Evolutionary conservation across 2,329 filamentous ascomycete genomes (phyloP).

Genomic region (Chaetomiaceae sp.): DNA sequence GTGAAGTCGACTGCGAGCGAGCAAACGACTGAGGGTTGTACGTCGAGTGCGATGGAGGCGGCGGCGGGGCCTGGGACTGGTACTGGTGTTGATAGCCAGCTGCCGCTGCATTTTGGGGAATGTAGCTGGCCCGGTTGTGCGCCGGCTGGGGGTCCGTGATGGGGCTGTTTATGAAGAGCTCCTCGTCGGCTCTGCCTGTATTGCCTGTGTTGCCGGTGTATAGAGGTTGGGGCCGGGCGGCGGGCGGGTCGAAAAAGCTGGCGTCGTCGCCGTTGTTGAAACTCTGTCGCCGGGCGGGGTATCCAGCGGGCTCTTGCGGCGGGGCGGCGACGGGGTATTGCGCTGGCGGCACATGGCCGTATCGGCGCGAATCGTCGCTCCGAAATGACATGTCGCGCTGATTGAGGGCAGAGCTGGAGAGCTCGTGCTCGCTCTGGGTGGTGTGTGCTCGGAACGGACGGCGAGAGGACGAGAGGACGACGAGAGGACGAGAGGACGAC

Average conservation of each 20-base stretch:
- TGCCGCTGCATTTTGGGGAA: conserved; percentile 41
- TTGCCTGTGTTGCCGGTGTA: conserved; percentile 29
- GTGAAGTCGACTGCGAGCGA: conserved; percentile 48
- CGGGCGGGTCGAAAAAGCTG: conserved; percentile 42
- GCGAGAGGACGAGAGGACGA: not conserved
- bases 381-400: conserved; percentile 54
- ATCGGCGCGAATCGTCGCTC: conserved; percentile 58
- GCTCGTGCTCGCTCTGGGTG: not conserved
- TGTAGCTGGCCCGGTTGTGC: conserved; percentile 27
- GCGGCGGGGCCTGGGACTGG: conserved; percentile 39
- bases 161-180: conserved; percentile 58
- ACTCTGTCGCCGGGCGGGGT: conserved; percentile 56
- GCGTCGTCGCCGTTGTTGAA: conserved; percentile 74
- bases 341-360: conserved; percentile 61
- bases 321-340: conserved; percentile 53
- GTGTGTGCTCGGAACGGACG: not conserved
- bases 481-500: too few species aligned
- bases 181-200: conserved; percentile 44
- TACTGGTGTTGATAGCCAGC: conserved; percentile 50
- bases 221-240: conserved; percentile 29
- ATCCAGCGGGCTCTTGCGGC: conserved; percentile 28
- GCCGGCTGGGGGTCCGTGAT: conserved; percentile 29
- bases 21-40: conserved; percentile 71
- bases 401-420: not conserved
- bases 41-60: conserved; percentile 36